Base-by-base conservation (phyloP, 192 early-diverging fungal species). In the Chytriomyces hyalinus region DNA sequence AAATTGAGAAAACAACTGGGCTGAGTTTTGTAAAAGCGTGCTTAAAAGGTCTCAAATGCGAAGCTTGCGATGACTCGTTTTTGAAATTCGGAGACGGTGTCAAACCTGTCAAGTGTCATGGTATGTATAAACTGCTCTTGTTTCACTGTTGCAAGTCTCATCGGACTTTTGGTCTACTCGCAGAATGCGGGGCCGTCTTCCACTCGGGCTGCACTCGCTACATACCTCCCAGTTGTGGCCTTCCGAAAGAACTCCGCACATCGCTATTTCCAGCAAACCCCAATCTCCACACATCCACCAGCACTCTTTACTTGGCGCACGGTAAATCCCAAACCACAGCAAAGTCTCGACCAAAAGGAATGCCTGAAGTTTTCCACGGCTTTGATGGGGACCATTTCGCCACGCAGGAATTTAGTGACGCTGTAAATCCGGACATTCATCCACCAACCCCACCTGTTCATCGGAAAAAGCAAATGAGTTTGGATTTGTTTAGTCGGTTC, bases 341-440 rank as follows among this genome's bases (percentile, higher is more conserved):
- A n/a, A 57, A 57, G 4, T 13, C 15, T 13, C 13, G 15, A 57
- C 53, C 53, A n/a, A 57, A 57, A 57, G 53, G 53, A 20, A 66
- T 57, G 15, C 73, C 45, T n/a, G 9, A 15, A 49, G 64, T 75
- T 13, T 75, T 75, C 49, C 73, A 75, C 53, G 73, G 26, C 11
- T 65, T 22, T n/a, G 73, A 75, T 43, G 73, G 73, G 24, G 73
- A 75, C 46, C 73, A 75, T 75, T 49, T 75, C 53, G 49, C 73
- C 11, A 75, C 73, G 1, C 20, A 75, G 28, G 63, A 75, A 43
- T 75, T 75, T 53, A 46, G 6, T 28, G 63, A 75, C 48, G 73
- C 73, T 26, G 64, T 66, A 28, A 75, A 75, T 51, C 73, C 73
- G 6, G 73, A 75, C 46, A 75, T 75, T 7, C 73, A 75, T 65